phyloP scores from a whole-genome alignment of 176 grass and related monocot genomes.

The Musa itinerans region DNA sequence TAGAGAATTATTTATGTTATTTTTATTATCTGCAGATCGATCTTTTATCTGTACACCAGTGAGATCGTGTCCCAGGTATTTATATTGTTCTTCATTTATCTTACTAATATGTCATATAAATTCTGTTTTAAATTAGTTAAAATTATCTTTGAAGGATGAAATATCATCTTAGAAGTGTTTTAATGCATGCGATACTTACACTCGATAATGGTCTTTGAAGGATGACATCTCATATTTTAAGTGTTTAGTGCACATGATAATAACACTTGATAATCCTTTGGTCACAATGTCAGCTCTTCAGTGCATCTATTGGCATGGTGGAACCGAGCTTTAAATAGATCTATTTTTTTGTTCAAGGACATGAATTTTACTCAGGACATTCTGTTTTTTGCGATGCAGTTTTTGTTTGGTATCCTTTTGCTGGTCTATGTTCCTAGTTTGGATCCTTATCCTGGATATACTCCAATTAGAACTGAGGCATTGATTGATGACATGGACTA shows the following conservation, averaged over 20 bases:
- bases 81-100: conserved; percentile 12
- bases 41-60: conserved; percentile 63
- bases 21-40: conserved; percentile 50
- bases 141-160: too few relatives aligned
- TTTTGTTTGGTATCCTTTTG: conserved; percentile 82
- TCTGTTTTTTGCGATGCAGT: conserved; percentile 28
- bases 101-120: neutral
- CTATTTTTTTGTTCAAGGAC: neutral
- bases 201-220: too few relatives aligned
- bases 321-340: neutral
- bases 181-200: too few relatives aligned
- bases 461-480: conserved; percentile 57
- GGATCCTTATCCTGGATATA: conserved; percentile 75
- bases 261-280: neutral
- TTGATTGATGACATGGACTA: conserved; percentile 56
- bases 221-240: too few relatives aligned
- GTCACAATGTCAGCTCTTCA: neutral
- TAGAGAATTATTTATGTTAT: neutral
- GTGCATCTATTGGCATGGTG: neutral
- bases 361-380: neutral
- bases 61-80: conserved; percentile 74
- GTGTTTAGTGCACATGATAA: too few relatives aligned
- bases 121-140: too few relatives aligned
- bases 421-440: conserved; percentile 78
- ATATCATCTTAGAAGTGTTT: too few relatives aligned